Evolutionary conservation across 306 rosid species (phyloP).

Genomic region (Castanopsis chinensis): DNA sequence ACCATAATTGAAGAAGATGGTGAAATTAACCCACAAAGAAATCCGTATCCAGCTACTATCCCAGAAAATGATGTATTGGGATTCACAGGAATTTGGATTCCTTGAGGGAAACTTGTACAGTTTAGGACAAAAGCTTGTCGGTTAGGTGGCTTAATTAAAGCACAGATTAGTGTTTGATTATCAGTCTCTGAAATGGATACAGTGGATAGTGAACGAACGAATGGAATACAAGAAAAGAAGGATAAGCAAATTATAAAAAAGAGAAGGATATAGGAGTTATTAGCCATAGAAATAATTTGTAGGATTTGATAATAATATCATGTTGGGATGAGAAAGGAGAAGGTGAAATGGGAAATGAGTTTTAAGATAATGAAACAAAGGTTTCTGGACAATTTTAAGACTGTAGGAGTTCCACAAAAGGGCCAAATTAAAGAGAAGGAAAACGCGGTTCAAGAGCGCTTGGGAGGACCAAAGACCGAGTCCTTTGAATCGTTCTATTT

Average conservation of each 20-base stretch:
- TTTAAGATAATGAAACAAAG: not conserved
- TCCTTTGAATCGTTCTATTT: constrained; percentile 18
- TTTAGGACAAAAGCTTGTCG: constrained; percentile 34
- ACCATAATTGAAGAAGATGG: constrained; percentile 29
- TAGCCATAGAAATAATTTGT: constrained; percentile 45
- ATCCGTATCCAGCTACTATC: constrained; percentile 69
- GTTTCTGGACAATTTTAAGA: constrained; percentile 12
- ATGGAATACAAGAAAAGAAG: constrained; percentile 25
- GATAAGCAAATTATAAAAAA: constrained; percentile 4
- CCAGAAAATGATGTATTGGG: constrained; percentile 38
- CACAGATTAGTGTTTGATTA: constrained; percentile 58
- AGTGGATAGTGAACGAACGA: constrained; percentile 44
- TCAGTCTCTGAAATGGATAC: constrained; percentile 67
- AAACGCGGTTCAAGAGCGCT: constrained; percentile 31
- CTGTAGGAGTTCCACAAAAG: not conserved
- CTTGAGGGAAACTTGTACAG: constrained; percentile 55
- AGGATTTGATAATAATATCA: constrained; percentile 39
- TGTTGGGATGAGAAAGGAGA: constrained; percentile 22
- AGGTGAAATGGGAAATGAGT: not conserved
- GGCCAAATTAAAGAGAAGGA: not conserved
- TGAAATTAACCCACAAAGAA: constrained; percentile 54
- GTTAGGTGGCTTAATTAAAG: constrained; percentile 31
- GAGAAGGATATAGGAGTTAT: not conserved
- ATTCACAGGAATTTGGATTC: constrained; percentile 19
- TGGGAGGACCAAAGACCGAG: constrained; percentile 44